Evolutionary conservation across 148 eudicot species (phyloP), one percentile per base, ranked within the genome.

Genomic region (Arbutus unedo): DNA sequence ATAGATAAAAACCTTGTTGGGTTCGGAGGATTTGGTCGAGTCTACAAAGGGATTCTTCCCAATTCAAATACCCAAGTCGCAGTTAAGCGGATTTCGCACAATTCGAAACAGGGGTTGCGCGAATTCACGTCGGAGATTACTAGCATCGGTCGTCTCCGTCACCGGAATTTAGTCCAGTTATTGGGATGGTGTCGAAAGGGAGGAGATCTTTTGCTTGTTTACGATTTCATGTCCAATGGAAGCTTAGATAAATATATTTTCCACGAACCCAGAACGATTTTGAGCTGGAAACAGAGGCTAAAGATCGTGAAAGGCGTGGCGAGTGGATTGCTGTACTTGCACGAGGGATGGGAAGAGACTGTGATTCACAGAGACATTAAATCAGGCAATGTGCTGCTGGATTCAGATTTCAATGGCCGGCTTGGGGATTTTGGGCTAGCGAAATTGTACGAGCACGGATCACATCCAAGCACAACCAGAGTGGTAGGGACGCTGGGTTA

Each of bases 381-480:
- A 83, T 88, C 95, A 2, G 88, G 93, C 54, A 64, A 64, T 64
- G 68, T 64, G 68, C 68, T 64, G 68, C 68, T 64, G 14, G 38
- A 64, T 64, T 64, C 68, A 64, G 68, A 64, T 13, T 21, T 92
- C 70, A 91, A 90, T 85, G 93, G 89, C 11, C 85, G 87, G 47
- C 81, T 92, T 4, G 92, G 92, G 7, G 92, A 91, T 73, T 92
- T 92, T 9, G 95, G 95, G 16, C 87, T 92, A 2, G 93, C 95
- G 5, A 89, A 88, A 82, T 74, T 91, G 21, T 89, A 88, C 74
- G 91, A 91, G 18, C 95, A 92, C 47, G 93, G 88, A 7, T 21
- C 86, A 1, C 77, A 88, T 70, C 91, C 92, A 3, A 72, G 64
- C 31, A 91, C 95, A 2, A 91, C 95, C 3, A 80, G 82, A 6